Base-by-base conservation (phyloP, 1,284 basidiomycete genomes). In the Rhodotorula glutinis region DNA sequence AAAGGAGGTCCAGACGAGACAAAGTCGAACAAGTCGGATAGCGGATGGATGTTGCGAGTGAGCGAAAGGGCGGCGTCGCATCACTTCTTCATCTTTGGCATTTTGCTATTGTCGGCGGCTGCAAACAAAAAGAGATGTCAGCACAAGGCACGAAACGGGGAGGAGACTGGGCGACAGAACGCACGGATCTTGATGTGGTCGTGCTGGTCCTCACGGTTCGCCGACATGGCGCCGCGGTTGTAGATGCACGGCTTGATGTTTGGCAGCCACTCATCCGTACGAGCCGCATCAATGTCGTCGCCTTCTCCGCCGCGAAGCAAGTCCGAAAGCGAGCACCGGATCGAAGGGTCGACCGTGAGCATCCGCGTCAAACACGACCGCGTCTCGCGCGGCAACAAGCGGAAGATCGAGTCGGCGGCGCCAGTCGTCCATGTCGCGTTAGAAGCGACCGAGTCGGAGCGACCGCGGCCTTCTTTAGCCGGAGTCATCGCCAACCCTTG, bases 331-430 rank as follows among this genome's bases (percentile, higher is more conserved):
- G 96, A 98, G 78, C 92, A 96, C 46, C 96, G 87, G 62, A 89
- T 86, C 14, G 84, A 82, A 1, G 94, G 91, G 78, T 98, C 93
- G 62, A 98, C 86, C 69, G 87, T 88, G 75, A 98, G 84, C 96
- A 98, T 98, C 62, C 94, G 86, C 68, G 92, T 88, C 62, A 98
- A 83, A 16, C 91, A 92, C 21, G 87, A 84, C 52, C 93, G 86
- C 23, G 91, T 88, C 81, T 98, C 95, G 66, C 95, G 88, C 9
- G 95, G 95, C 27, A 98, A 83, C 10, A 98, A 83, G n/a, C 93
- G 86, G 85, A 98, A 98, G 77, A 98, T 96, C 41, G 91, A 93
- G 79, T 98, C 95, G n/a, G 91, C 88, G 13, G 91, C 90, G 52
- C 88, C 90, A 14, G 81, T 84, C 78, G 88, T 84, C 83, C 87